phyloP scores from a whole-genome alignment of 2,329 filamentous ascomycete genomes.

The Venturiaceae sp. region DNA sequence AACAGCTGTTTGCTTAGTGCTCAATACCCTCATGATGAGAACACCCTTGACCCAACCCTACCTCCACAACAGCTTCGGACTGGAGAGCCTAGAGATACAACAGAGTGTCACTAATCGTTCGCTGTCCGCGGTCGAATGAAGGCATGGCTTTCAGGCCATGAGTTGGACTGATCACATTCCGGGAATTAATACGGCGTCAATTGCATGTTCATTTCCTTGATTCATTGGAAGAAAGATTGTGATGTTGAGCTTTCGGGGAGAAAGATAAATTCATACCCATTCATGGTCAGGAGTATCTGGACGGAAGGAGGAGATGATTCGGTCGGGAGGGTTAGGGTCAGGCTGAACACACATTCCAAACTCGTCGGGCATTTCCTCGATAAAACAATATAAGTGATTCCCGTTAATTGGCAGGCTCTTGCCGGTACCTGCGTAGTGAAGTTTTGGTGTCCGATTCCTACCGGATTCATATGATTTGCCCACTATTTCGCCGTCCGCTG shows the following conservation, averaged over 20 bases:
- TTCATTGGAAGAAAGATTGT: neutral
- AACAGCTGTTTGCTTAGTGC: no score
- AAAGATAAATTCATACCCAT: neutral
- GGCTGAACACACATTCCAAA: neutral
- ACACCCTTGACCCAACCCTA: no score
- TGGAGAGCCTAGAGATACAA: no score
- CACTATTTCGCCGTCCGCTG: neutral
- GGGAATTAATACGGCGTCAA: no score
- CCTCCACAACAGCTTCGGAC: no score
- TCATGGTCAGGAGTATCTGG: neutral
- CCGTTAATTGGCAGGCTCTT: neutral
- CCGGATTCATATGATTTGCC: neutral
- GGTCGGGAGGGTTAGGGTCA: neutral
- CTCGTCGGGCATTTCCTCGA: neutral
- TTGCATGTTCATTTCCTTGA: neutral
- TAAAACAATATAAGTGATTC: neutral
- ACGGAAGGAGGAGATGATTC: neutral
- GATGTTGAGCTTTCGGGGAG: neutral
- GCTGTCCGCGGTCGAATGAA: no score
- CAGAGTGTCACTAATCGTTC: no score
- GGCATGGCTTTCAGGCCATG: no score
- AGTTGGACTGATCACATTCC: no score
- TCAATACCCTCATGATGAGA: no score
- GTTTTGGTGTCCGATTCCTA: neutral
- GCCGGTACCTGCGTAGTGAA: neutral